Percentiles rank a stretch among this genome's conserved stretches.
phyloP scores from a whole-genome alignment of 768 basidiomycete species.

The Xanthoconium purpureum region DNA sequence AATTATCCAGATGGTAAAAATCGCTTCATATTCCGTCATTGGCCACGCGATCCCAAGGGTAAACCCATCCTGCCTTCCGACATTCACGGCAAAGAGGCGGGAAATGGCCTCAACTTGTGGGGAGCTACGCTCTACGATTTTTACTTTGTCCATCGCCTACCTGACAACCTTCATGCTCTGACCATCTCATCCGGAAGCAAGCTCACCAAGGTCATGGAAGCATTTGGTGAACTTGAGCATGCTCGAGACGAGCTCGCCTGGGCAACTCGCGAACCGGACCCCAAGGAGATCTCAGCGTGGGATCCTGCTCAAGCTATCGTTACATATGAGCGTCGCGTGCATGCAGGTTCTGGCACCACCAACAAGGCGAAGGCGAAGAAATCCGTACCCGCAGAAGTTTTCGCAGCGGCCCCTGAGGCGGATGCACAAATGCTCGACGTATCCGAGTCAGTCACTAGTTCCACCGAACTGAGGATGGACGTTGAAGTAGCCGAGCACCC shows the following conservation, averaged over 20 bases:
- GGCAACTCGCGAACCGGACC: slow-evolving; percentile 20
- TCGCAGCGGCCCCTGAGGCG: not conserved
- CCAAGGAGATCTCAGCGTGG: slow-evolving; percentile 15
- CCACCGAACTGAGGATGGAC: not conserved
- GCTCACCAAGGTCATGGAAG: slow-evolving; percentile 16
- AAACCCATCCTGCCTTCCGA: slow-evolving; percentile 3
- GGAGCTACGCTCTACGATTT: slow-evolving; percentile 32
- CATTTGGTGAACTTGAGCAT: slow-evolving; percentile 16
- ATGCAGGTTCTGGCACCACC: not conserved
- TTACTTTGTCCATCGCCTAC: slow-evolving; percentile 15
- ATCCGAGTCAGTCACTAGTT: not conserved
- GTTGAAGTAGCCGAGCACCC: not conserved
- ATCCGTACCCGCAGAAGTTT: too few species aligned
- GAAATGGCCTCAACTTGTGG: slow-evolving; percentile 22
- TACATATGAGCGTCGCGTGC: slow-evolving; percentile 7
- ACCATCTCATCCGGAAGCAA: slow-evolving; percentile 24
- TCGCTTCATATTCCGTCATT: slow-evolving; percentile 21
- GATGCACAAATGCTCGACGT: not conserved
- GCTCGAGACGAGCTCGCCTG: slow-evolving; percentile 18
- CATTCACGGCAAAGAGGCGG: slow-evolving; percentile 21
- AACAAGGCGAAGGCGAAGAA: not conserved
- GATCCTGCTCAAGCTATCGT: slow-evolving; percentile 16
- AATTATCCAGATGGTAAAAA: not conserved
- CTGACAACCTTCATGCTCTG: not conserved
- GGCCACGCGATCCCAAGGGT: slow-evolving; percentile 30